Evolutionary conservation across 169 alveolate genomes (phyloP), one percentile per base, ranked within the genome.

Genomic region (Plasmodium gonderi): DNA sequence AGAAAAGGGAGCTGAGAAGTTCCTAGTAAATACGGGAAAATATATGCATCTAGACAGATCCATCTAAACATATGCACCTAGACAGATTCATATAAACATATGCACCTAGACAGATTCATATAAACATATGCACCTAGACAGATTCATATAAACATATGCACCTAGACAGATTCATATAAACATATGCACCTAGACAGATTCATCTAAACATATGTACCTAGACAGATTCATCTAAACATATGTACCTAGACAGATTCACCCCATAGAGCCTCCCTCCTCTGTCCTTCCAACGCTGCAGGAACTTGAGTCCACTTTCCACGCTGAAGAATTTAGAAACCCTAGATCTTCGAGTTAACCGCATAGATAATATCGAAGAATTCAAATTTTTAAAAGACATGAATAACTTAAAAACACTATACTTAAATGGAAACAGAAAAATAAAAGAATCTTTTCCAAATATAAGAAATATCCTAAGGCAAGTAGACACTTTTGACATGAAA

Each of bases 361-460:
- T 87, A n/a, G 93, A 87, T 49, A 87, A 75, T 36, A 65, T 75
- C 9, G 93, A 87, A 0, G 93, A 87, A 47, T 87, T 87, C 79
- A 87, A 26, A 64, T 38, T 65, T 54, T 87, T 87, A 33, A 74
- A 44, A 44, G 67, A 42, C 36, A 17, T 87, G 11, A 31, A 54
- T 38, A 75, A 44, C 12, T 87, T 87, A 60, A 87, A 60, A 60
- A 64, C 40, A 7, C 79, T 87, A 33, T 75, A 87, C 79, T 78
- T 87, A 38, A 87, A 64, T 51, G 93, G 93, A 54, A 87, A 87
- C 47, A 87, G 93, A 20, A 87, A 87, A 75, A 87, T 87, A 87
- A 87, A 75, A 68, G 93, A 87, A 42, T 64, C 65, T 29, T 87
- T 87, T 45, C 33, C 68, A 17, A 87, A n/a, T 42, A 87, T 87